Conservation (phyloP, 2,329 filamentous ascomycete genomes). For the Purpureocillium takamizusanense region DNA sequence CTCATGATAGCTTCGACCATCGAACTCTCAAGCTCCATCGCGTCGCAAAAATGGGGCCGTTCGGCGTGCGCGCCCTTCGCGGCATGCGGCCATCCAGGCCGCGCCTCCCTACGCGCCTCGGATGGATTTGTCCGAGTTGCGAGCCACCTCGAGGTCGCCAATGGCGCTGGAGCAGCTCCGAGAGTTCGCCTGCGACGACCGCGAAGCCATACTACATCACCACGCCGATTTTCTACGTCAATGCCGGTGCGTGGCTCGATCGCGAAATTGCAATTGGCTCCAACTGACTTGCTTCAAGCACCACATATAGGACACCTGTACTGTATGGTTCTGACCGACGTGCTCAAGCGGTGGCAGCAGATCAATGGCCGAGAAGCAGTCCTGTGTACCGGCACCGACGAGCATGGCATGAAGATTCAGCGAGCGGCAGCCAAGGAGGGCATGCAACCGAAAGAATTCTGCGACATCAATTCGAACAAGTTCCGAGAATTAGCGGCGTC, state of each 20-base stretch:
- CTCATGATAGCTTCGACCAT: not conserved
- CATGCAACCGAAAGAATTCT: conserved; percentile 72
- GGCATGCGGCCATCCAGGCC: conserved; percentile 13
- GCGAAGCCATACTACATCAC: conserved; percentile 89
- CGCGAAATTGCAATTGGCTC: not conserved
- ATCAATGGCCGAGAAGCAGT: conserved; percentile 64
- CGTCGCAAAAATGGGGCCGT: conserved; percentile 17
- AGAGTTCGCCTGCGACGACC: not conserved
- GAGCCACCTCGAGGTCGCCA: conserved; percentile 10
- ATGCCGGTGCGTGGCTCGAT: conserved; percentile 69
- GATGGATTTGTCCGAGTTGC: conserved; percentile 20
- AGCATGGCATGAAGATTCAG: conserved; percentile 97
- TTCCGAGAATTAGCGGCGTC: conserved; percentile 67
- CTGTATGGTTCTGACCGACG: conserved; percentile 82
- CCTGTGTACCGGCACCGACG: conserved; percentile 86
- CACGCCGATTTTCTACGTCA: conserved; percentile 98
- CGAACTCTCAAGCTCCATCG: not conserved
- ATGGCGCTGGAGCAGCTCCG: conserved; percentile 1
- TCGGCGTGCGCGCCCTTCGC: conserved; percentile 15
- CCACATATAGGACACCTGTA: conserved; percentile 95
- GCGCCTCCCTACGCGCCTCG: conserved; percentile 7
- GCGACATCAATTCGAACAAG: conserved; percentile 71
- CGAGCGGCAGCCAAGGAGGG: conserved; percentile 66
- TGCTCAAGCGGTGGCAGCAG: conserved; percentile 83
- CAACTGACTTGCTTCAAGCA: conserved; percentile 35